phyloP scores from a whole-genome alignment of 495 filamentous ascomycete genomes.

The Massariosphaeria phaeospora region DNA sequence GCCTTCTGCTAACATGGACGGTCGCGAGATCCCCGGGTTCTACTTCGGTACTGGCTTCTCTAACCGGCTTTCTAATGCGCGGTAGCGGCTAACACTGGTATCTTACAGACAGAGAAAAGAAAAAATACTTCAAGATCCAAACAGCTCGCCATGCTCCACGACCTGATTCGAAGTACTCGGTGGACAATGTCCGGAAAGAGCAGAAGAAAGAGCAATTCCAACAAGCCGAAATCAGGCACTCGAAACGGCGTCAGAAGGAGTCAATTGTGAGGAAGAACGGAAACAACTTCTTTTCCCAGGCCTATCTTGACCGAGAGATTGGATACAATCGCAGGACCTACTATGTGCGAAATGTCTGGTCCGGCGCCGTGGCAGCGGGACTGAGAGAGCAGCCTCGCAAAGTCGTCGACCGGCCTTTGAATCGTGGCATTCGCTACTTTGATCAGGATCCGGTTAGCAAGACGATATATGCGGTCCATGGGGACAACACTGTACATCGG shows the following conservation, averaged over 20 bases:
- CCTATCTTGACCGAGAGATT: constrained; percentile 6
- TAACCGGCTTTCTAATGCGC: too few relatives aligned
- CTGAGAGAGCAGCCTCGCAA: not conserved
- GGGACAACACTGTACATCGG: not conserved
- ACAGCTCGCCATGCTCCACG: constrained; percentile 46
- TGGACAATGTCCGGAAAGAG: constrained; percentile 46
- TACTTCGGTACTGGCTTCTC: constrained; percentile 46
- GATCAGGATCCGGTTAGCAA: constrained; percentile 1
- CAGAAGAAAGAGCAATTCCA: constrained; percentile 29
- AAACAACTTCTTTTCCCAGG: not conserved
- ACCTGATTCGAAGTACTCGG: constrained; percentile 45
- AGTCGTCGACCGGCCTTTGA: not conserved
- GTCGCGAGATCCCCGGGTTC: constrained; percentile 45
- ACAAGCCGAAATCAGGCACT: not conserved
- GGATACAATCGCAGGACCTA: not conserved
- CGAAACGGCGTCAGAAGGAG: not conserved
- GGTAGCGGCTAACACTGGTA: too few relatives aligned
- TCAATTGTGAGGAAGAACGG: not conserved
- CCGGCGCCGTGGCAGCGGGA: constrained; percentile 1
- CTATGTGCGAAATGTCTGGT: not conserved
- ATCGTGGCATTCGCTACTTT: not conserved
- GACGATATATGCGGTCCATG: not conserved
- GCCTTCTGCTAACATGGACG: constrained; percentile 28
- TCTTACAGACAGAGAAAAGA: constrained; percentile 48
- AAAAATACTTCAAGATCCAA: constrained; percentile 56